Percentiles rank a stretch among this genome's conserved stretches.
These are phyloP conservation scores for Termitomyces sp. DNA, from an alignment of 768 basidiomycete species.

Conservation along the genomic window DNA sequence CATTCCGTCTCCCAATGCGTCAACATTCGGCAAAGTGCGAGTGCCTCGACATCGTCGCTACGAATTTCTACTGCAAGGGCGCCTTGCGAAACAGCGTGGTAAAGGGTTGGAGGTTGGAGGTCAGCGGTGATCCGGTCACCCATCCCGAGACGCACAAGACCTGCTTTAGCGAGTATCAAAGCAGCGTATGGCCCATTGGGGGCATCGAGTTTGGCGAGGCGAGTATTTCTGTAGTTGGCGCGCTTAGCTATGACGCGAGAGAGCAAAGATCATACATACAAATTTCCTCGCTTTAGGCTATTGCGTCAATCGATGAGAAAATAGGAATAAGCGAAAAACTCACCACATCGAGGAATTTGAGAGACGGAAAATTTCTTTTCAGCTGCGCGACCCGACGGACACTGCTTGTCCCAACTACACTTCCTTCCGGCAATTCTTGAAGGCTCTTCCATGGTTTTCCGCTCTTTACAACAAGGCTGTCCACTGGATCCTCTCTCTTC, in stretches of 20 bases:
- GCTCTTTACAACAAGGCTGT: conserved; percentile 81
- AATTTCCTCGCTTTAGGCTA: conserved; percentile 66
- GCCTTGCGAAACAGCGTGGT: conserved; percentile 92
- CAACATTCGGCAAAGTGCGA: conserved; percentile 58
- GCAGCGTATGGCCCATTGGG: conserved; percentile 77
- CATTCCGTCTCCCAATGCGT: conserved; percentile 78
- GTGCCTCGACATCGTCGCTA: conserved; percentile 51
- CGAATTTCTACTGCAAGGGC: conserved; percentile 87
- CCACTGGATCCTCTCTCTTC: conserved; percentile 84
- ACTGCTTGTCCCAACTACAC: conserved; percentile 93
- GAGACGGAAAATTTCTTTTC: conserved; percentile 64
- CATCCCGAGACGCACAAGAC: conserved; percentile 77
- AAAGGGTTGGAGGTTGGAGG: conserved; percentile 68
- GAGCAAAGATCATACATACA: conserved; percentile 45
- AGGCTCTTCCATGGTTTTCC: conserved; percentile 64
- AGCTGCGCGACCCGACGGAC: conserved; percentile 91
- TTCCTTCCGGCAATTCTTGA: conserved; percentile 81
- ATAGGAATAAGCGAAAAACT: conserved; percentile 26
- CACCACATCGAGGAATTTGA: conserved; percentile 87
- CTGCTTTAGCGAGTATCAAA: conserved; percentile 90
- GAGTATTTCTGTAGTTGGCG: conserved; percentile 62
- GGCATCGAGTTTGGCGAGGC: conserved; percentile 86
- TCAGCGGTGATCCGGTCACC: conserved; percentile 71
- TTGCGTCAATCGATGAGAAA: background rate
- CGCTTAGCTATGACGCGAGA: conserved; percentile 6